Base-by-base conservation (phyloP, 2,329 filamentous ascomycete species). In the Pleurostoma richardsiae region DNA sequence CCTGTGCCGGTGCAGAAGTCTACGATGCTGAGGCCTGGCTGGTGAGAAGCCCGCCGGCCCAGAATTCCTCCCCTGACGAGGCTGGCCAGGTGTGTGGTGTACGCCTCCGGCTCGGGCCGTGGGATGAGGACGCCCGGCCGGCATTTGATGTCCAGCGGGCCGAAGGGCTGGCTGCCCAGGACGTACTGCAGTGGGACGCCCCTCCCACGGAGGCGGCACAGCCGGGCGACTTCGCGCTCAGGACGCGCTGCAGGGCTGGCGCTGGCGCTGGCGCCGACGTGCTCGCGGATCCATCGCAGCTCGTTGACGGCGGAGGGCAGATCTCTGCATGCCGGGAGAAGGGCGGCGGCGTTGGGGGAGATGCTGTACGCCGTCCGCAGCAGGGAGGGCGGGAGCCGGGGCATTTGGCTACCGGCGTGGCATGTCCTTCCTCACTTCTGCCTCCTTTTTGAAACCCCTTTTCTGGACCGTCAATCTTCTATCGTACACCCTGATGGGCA, bases 1-100 rank as follows among this genome's bases (percentile, higher is more conserved):
- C 94, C 94, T 4, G 88, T 89, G 7, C 94, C 94, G 0, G 90
- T 91, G 65, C 94, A 97, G 30, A 96, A 73, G 64, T 99, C 94
- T 6, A 96, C 65, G 39, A 97, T 71, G 10, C 74, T 77, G 10
- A 95, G 56, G 11, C 47, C 19, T 3, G 4, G 44, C 27, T 30
- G 31, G 39, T 4, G 46, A 10, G 8, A n/a, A 11, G 5, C 39
- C 36, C 6, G 52, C 36, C 43, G 52, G 45, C 39, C 19, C 7
- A 47, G 41, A 3, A 47, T 36, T 5, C 40, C 27, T 55, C 48
- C 30, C 10, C 55, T 52, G 40, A 82, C 62, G 26, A 75, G 52
- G 4, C 66, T 59, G 33, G 76, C 77, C 8, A 88, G 68, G 54
- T 82, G 69, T 29, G 70, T 63, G 1, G 78, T 81, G 60, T 85